phyloP scores from a whole-genome alignment of 129 eudicot species.

The Cynara cardunculus region DNA sequence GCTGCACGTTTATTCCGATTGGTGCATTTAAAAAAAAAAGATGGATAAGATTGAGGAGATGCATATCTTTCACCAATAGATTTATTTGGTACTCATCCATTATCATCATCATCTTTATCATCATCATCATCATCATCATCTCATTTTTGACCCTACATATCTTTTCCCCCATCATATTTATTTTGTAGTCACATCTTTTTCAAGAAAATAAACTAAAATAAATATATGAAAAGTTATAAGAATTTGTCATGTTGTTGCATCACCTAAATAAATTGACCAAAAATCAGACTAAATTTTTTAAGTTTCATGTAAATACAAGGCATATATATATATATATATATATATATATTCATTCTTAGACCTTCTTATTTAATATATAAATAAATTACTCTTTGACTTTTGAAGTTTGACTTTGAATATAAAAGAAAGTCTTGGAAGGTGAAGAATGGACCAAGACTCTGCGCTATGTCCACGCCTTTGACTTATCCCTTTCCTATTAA shows the following conservation, averaged over 20 bases:
- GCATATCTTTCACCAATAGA: not conserved
- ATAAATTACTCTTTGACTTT: not conserved
- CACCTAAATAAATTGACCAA: not conserved
- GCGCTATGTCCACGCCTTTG: conserved; percentile 18
- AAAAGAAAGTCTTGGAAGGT: not conserved
- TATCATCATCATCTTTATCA: too few species aligned
- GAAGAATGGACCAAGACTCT: not conserved
- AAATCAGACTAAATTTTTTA: too few species aligned
- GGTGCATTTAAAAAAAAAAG: not conserved
- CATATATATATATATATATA: too few species aligned
- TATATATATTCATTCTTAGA: not conserved
- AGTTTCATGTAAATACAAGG: too few species aligned
- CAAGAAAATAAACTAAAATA: not conserved
- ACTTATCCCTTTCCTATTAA: not conserved
- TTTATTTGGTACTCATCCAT: not conserved
- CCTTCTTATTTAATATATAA: not conserved
- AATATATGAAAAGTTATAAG: not conserved
- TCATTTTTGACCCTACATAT: not conserved
- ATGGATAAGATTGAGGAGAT: not conserved
- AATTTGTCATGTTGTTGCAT: not conserved
- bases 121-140: not conserved
- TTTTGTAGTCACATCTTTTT: not conserved
- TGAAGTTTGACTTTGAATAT: not conserved
- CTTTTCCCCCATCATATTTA: not conserved
- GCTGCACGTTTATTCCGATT: not conserved